These are phyloP conservation scores for Cystobasidium slooffiae DNA, from an alignment of 1,284 basidiomycete genomes.

Conservation along the genomic window DNA sequence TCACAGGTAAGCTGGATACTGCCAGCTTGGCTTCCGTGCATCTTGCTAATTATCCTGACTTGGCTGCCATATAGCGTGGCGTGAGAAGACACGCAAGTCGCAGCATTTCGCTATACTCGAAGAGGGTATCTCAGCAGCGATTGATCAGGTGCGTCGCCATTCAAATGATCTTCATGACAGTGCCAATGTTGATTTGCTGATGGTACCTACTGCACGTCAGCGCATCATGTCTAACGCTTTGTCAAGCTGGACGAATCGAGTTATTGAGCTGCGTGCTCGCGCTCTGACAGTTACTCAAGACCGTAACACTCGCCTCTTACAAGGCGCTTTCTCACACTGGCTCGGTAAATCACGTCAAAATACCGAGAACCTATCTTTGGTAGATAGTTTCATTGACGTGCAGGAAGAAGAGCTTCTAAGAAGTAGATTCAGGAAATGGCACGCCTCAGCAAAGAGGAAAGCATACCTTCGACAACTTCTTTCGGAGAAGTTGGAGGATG, in stretches of 20 bases:
- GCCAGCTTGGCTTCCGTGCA: too few relatives aligned
- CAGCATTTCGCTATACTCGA: conserved; percentile 13
- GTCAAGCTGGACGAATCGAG: conserved; percentile 26
- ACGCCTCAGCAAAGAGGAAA: conserved; percentile 13
- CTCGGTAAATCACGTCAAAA: conserved; percentile 1
- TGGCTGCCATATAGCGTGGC: conserved; percentile 18
- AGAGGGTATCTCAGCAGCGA: conserved; percentile 18
- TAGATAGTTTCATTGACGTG: conserved; percentile 40
- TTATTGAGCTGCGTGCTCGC: conserved; percentile 38
- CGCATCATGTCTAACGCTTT: conserved; percentile 26
- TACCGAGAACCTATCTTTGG: conserved; percentile 28
- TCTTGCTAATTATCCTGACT: too few relatives aligned
- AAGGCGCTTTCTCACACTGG: conserved; percentile 30
- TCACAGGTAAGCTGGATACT: neutral
- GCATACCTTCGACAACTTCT: neutral
- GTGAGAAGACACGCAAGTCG: neutral
- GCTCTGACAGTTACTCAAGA: conserved; percentile 7
- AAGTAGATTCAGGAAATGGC: conserved; percentile 33
- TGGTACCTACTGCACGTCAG: neutral
- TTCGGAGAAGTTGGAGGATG: conserved; percentile 5
- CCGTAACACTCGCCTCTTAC: neutral
- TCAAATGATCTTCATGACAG: neutral
- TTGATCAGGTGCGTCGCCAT: conserved; percentile 16
- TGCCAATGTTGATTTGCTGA: too few relatives aligned
- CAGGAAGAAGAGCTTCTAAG: conserved; percentile 35